Percentiles rank a stretch among this genome's conserved stretches.
Evolutionary conservation across 495 filamentous ascomycete genomes (phyloP).

Genomic region (Annulohypoxylon stygium): DNA sequence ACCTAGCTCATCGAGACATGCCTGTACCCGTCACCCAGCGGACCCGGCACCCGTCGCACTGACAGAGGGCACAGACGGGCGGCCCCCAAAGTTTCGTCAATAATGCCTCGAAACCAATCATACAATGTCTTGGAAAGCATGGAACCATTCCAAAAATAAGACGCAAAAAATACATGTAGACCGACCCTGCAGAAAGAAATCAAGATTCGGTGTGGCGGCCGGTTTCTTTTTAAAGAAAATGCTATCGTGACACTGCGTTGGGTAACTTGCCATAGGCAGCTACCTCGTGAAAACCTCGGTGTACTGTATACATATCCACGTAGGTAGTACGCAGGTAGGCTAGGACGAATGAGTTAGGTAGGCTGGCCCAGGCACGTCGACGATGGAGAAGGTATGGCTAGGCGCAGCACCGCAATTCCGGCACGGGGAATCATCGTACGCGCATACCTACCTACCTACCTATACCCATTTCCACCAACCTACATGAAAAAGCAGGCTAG

Average conservation of each 20-base stretch:
- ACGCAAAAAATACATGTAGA: background rate
- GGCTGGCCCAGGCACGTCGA: background rate
- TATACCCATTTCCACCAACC: no score
- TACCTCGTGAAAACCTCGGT: background rate
- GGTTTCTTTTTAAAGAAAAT: conserved; percentile 34
- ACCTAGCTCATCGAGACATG: conserved; percentile 28
- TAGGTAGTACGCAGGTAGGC: no score
- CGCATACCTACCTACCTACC: background rate
- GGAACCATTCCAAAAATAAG: conserved; percentile 10
- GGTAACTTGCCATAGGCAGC: background rate
- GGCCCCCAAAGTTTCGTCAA: conserved; percentile 31
- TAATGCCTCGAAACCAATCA: conserved; percentile 4
- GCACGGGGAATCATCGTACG: conserved; percentile 30
- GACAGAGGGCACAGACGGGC: conserved; percentile 9
- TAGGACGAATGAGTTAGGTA: background rate
- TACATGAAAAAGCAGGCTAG: background rate
- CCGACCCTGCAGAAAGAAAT: background rate
- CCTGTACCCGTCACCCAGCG: conserved; percentile 14
- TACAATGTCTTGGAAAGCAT: background rate
- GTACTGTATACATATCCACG: no score
- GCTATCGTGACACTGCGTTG: conserved; percentile 16
- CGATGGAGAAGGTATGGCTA: conserved; percentile 33
- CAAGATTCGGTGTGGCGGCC: background rate
- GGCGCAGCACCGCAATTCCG: conserved; percentile 21
- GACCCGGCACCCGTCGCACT: conserved; percentile 22